Base-by-base conservation (phyloP, 208 protist species). In the Trichomonas gallinae region DNA sequence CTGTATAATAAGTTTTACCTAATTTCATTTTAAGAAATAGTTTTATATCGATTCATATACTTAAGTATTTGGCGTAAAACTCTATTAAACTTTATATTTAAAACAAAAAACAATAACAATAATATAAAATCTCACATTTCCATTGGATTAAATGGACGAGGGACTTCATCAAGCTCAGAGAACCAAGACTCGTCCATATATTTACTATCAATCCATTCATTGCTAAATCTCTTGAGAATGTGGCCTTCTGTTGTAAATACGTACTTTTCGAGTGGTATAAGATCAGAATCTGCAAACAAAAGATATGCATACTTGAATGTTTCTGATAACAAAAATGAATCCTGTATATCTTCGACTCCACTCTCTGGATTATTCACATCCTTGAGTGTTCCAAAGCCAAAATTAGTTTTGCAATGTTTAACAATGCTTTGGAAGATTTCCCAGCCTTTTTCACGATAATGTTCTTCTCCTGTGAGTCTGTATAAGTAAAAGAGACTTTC, bases 261-360 rank as follows among this genome's bases (percentile, higher is more conserved):
- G 63, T 96, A 97, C 21, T 97, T 46, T 42, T 97, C 82, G 23
- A 97, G 96, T 10, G 91, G 93, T 42, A 98, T 81, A 44, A 96
- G 96, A 49, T 96, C 98, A 23, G 96, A 97, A 85, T 85, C 34
- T 21, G 89, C 63, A 63, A 99, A 99, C 21, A 99, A 96, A 21
- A 99, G 97, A 89, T 98, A 99, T 26, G 99, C 97, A 97, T 99
- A 99, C 97, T 99, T 99, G 83, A 99, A 97, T 36, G 99, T 99
- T 97, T 99, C 99, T 0, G 98, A 97, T 23, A 99, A 87, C 40
- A 99, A 98, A 97, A 99, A 99, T 83, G 97, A 98, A 96, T 99
- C 98, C 98, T 99, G 99, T 31, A 97, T 89, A 97, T 99, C 98
- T 17, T 98, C 97, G 31, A 97, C 40, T 81, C 96, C 83, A 26